Evolutionary conservation across 2,329 filamentous ascomycete genomes (phyloP).

Genomic region (Trichoderma simmonsii): DNA sequence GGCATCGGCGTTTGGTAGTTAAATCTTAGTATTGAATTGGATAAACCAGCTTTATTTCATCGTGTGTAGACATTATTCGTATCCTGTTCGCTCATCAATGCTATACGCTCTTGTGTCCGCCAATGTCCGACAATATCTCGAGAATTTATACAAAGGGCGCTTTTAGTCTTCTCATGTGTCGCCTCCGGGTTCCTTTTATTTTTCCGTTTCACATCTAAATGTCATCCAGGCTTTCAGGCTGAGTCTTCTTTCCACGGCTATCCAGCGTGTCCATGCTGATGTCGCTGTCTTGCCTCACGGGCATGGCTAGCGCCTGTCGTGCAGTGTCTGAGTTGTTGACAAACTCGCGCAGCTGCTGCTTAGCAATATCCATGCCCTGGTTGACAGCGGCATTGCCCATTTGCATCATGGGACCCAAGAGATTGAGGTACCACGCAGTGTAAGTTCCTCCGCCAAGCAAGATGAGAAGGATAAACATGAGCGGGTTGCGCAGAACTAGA

Average conservation of each 20-base stretch:
- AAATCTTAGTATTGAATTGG: background rate
- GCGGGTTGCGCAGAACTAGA: slow-evolving; percentile 84
- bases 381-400: slow-evolving; percentile 86
- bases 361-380: slow-evolving; percentile 87
- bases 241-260: slow-evolving; percentile 49
- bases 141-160: background rate
- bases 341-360: slow-evolving; percentile 86
- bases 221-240: slow-evolving; percentile 59
- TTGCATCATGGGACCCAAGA: slow-evolving; percentile 92
- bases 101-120: background rate
- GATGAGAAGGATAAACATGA: slow-evolving; percentile 87
- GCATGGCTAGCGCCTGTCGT: slow-evolving; percentile 77
- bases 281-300: slow-evolving; percentile 44
- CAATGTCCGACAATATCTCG: background rate
- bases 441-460: slow-evolving; percentile 75
- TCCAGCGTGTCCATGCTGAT: slow-evolving; percentile 61
- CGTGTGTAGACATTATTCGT: slow-evolving; percentile 20
- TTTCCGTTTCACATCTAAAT: slow-evolving; percentile 36
- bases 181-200: background rate
- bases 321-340: slow-evolving; percentile 84
- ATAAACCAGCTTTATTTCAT: slow-evolving; percentile 13
- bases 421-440: slow-evolving; percentile 87
- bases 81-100: slow-evolving; percentile 22
- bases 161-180: background rate
- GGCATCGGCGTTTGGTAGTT: slow-evolving; percentile 13